Percentiles rank a stretch among this genome's conserved stretches.
Conservation (phyloP, 2,329 filamentous ascomycete species). For the Fusarium agapanthi region DNA sequence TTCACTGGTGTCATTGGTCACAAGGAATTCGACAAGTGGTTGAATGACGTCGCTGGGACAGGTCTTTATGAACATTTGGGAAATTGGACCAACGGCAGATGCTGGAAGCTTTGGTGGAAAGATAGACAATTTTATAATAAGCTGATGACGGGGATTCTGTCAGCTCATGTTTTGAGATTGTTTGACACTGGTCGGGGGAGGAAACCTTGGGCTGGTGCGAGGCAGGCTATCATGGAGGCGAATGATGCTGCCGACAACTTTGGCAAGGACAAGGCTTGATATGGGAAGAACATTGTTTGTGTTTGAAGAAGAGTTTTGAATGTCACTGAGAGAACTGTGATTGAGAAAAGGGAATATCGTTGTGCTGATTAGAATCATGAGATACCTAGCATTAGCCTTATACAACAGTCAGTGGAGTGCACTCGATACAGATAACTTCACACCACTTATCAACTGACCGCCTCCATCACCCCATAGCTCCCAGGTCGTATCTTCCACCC, state of each 20-base stretch:
- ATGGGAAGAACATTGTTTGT: accelerated
- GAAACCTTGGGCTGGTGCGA: background rate
- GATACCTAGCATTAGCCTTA: background rate
- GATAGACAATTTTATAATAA: background rate
- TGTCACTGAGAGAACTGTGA: background rate
- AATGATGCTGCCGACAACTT: background rate
- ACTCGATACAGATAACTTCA: background rate
- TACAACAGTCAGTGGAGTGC: background rate
- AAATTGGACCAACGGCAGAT: background rate
- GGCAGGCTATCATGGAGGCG: background rate
- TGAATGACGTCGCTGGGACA: background rate
- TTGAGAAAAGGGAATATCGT: background rate
- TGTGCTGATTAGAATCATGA: background rate
- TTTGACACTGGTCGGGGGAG: background rate
- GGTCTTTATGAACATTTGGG: background rate
- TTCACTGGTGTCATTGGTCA: background rate
- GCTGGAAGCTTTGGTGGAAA: background rate
- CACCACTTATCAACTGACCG: background rate
- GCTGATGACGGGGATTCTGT: background rate
- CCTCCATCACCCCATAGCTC: background rate
- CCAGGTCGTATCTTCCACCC: background rate
- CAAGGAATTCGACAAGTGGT: background rate
- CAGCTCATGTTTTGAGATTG: background rate
- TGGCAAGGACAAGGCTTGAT: background rate
- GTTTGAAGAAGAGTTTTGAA: background rate